Percentiles rank a stretch among this genome's conserved stretches.
phyloP scores from a whole-genome alignment of 2,329 filamentous ascomycete genomes.

The Trichophyton verrucosum region DNA sequence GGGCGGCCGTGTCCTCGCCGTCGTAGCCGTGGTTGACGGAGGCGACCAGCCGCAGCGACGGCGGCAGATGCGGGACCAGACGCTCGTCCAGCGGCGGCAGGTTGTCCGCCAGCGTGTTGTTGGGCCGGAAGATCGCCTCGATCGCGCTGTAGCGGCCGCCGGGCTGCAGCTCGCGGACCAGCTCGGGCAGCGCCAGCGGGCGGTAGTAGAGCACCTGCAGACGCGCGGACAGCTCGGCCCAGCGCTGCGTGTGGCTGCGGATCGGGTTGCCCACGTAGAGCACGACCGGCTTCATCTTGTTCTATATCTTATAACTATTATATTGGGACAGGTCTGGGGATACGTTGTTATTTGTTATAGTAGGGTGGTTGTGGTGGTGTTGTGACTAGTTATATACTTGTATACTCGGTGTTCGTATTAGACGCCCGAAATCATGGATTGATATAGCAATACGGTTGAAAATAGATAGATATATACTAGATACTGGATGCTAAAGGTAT shows the following conservation, averaged over 20 bases:
- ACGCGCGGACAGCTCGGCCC: slow-evolving; percentile 9
- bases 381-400: no score
- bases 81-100: slow-evolving; percentile 12
- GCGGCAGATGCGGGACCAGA: slow-evolving; percentile 12
- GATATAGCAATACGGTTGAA: no score
- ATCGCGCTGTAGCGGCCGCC: slow-evolving; percentile 12
- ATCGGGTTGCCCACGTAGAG: slow-evolving; percentile 13
- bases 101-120: slow-evolving; percentile 4
- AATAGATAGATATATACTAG: no score
- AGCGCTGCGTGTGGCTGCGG: slow-evolving; percentile 5
- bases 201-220: slow-evolving; percentile 12
- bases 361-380: no score
- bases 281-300: slow-evolving; percentile 8
- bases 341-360: not conserved
- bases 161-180: slow-evolving; percentile 8
- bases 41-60: slow-evolving; percentile 10
- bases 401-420: no score
- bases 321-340: not conserved
- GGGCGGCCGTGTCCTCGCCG: slow-evolving; percentile 12
- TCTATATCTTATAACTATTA: not conserved
- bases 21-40: slow-evolving; percentile 14
- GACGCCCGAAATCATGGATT: no score
- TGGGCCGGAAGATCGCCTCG: slow-evolving; percentile 12
- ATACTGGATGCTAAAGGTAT: not conserved
- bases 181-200: slow-evolving; percentile 9